phyloP scores from a whole-genome alignment of 1,284 basidiomycete genomes.

The Papiliotrema terrestris region DNA sequence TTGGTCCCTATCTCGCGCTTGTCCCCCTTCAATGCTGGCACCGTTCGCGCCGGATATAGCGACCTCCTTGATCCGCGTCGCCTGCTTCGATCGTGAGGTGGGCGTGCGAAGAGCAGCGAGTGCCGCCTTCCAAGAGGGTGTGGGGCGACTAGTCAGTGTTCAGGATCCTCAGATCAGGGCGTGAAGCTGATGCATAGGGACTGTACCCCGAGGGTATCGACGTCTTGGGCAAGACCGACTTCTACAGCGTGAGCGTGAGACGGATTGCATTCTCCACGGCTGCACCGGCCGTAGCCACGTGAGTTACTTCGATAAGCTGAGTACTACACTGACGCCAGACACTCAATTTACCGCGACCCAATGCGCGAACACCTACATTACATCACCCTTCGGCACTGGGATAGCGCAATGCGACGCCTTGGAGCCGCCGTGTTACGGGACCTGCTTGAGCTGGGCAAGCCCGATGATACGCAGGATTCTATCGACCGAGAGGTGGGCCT shows the following conservation, averaged over 20 bases:
- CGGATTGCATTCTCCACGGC: conserved; percentile 78
- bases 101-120: conserved; percentile 95
- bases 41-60: conserved; percentile 67
- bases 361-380: conserved; percentile 72
- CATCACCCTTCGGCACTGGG: conserved; percentile 85
- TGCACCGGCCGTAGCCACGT: conserved; percentile 81
- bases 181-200: conserved; percentile 53
- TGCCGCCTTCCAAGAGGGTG: conserved; percentile 95
- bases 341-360: conserved; percentile 62
- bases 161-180: not conserved
- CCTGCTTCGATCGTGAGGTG: conserved; percentile 88
- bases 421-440: conserved; percentile 72
- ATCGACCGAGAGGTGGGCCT: conserved; percentile 34
- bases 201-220: conserved; percentile 92
- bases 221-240: conserved; percentile 85
- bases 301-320: conserved; percentile 40
- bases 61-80: conserved; percentile 66
- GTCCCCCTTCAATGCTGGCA: conserved; percentile 59
- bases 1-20: conserved; percentile 86
- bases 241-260: conserved; percentile 84
- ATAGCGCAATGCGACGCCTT: conserved; percentile 70
- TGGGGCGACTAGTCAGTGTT: conserved; percentile 67
- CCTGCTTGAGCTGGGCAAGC: conserved; percentile 58
- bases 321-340: conserved; percentile 30
- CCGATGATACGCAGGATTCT: conserved; percentile 23